phyloP scores from a whole-genome alignment of 768 basidiomycete genomes.

The Cyclocybe cylindracea region DNA sequence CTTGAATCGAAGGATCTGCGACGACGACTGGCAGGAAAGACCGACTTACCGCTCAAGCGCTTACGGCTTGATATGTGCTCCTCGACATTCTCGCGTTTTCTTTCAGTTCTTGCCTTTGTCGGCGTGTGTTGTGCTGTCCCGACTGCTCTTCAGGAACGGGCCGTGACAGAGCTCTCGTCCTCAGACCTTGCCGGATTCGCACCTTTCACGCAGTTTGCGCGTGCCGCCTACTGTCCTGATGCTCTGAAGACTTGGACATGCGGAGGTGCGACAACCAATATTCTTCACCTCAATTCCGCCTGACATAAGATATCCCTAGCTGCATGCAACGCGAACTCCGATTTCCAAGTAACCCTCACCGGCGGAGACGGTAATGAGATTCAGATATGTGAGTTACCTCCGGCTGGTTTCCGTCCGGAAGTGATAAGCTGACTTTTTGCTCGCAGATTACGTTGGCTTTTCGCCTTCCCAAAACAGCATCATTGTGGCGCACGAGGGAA shows the following conservation, averaged over 20 bases:
- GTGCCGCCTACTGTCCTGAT: conserved; percentile 33
- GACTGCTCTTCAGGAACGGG: conserved; percentile 17
- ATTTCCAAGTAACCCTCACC: conserved; percentile 29
- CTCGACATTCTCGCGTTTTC: conserved; percentile 5
- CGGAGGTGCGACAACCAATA: conserved; percentile 19
- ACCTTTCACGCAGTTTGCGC: conserved; percentile 34
- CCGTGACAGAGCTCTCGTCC: conserved; percentile 25
- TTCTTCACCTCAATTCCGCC: background rate
- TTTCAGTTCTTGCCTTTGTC: conserved; percentile 1
- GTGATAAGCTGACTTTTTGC: conserved; percentile 22
- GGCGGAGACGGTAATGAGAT: conserved; percentile 31
- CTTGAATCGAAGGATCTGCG: too few relatives aligned
- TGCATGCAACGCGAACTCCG: conserved; percentile 31
- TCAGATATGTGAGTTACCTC: conserved; percentile 34
- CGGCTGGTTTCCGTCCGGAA: conserved; percentile 45
- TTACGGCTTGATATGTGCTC: conserved; percentile 1
- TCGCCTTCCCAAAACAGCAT: conserved; percentile 51
- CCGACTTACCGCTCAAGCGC: too few relatives aligned
- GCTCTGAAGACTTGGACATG: conserved; percentile 30
- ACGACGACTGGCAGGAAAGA: too few relatives aligned
- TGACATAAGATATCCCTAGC: conserved; percentile 12
- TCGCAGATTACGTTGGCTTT: conserved; percentile 55
- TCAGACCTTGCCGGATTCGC: conserved; percentile 25
- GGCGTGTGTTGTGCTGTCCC: conserved; percentile 15
- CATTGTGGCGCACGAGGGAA: conserved; percentile 65